Evolutionary conservation across 306 rosid genomes (phyloP).

Genomic region (Crotalaria pallida): DNA sequence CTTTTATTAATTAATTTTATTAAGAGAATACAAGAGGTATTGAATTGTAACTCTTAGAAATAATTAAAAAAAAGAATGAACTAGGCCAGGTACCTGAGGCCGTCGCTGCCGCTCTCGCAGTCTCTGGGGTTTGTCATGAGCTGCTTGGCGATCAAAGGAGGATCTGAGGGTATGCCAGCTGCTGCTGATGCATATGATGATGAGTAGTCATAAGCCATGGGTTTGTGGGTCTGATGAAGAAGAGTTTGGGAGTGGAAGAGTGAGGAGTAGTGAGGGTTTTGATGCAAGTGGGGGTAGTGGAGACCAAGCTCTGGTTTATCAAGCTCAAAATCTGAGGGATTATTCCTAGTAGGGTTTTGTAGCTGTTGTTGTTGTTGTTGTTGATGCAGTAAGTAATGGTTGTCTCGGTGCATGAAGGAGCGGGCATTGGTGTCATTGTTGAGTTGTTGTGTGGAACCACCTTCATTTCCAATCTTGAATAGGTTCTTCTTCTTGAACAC

Average conservation of each 20-base stretch:
- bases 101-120: conserved; percentile 61
- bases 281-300: conserved; percentile 46
- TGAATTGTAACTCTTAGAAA: too few relatives aligned
- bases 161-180: conserved; percentile 14
- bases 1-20: neutral
- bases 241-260: conserved; percentile 52
- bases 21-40: too few relatives aligned
- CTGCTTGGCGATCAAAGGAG: conserved; percentile 49
- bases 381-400: conserved; percentile 43
- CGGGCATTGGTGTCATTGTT: conserved; percentile 34
- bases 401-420: conserved; percentile 56
- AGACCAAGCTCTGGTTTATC: conserved; percentile 49
- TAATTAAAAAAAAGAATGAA: too few relatives aligned
- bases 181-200: conserved; percentile 32
- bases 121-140: conserved; percentile 68
- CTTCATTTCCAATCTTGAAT: conserved; percentile 67
- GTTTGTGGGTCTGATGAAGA: conserved; percentile 32
- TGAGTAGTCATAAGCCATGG: conserved; percentile 33
- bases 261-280: conserved; percentile 47
- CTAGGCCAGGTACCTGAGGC: conserved; percentile 21
- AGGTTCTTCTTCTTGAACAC: conserved; percentile 93
- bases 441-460: conserved; percentile 41
- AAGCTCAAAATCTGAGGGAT: conserved; percentile 37
- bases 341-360: conserved; percentile 29
- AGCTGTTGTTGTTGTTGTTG: too few relatives aligned